Percentiles rank a stretch among this genome's conserved stretches.
phyloP scores from a whole-genome alignment of 1,284 basidiomycete species.

The Hypsizygus ulmarius region DNA sequence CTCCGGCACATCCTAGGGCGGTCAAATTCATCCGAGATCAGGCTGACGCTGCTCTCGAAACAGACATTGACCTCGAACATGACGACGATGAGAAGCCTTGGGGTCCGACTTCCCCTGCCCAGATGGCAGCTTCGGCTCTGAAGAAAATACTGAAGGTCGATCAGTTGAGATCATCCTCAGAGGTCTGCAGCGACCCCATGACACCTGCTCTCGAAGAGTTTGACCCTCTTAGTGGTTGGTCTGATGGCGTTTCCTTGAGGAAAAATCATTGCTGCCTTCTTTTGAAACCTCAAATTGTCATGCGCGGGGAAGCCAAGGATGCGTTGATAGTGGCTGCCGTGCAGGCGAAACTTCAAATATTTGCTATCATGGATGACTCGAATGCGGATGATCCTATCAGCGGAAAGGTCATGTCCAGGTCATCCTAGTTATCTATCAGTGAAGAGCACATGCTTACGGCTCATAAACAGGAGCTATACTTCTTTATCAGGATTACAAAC shows the following conservation, averaged over 20 bases:
- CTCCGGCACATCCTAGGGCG: slow-evolving; percentile 53
- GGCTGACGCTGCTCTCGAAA: slow-evolving; percentile 47
- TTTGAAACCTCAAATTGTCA: slow-evolving; percentile 88
- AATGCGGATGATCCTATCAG: slow-evolving; percentile 85
- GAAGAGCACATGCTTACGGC: slow-evolving; percentile 4
- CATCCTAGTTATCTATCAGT: neutral
- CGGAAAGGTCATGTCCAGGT: slow-evolving; percentile 86
- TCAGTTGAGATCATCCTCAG: slow-evolving; percentile 42
- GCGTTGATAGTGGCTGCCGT: slow-evolving; percentile 81
- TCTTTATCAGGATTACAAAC: slow-evolving; percentile 81
- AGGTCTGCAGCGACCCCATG: slow-evolving; percentile 31
- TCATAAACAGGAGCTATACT: slow-evolving; percentile 61
- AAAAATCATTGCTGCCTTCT: slow-evolving; percentile 83
- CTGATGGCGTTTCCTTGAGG: slow-evolving; percentile 60
- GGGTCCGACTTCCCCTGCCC: slow-evolving; percentile 43
- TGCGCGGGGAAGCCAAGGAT: slow-evolving; percentile 67
- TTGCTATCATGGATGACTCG: slow-evolving; percentile 77
- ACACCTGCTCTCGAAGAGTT: slow-evolving; percentile 26
- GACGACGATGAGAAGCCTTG: slow-evolving; percentile 28
- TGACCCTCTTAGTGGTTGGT: slow-evolving; percentile 71
- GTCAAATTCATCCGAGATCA: slow-evolving; percentile 85
- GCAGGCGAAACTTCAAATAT: slow-evolving; percentile 80
- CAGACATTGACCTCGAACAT: slow-evolving; percentile 29
- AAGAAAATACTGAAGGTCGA: slow-evolving; percentile 61
- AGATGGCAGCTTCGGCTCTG: slow-evolving; percentile 60